These are phyloP conservation scores for Knoxia roxburghii DNA, from an alignment of 257 asterid genomes.

Conservation along the genomic window DNA sequence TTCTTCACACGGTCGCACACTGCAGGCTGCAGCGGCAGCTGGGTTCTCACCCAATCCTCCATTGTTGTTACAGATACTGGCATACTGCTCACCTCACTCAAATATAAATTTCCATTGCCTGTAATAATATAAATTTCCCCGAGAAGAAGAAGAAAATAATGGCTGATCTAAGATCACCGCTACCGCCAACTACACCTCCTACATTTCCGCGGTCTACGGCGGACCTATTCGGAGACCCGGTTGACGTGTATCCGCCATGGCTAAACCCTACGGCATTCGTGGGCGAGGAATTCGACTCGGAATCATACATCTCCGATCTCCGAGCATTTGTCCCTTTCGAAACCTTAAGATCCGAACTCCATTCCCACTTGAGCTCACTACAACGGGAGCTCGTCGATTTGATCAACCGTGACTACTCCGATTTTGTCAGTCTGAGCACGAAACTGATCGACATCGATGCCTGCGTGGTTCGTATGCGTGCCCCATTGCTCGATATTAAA, in stretches of 20 bases:
- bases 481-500: constrained; percentile 80
- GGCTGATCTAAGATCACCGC: constrained; percentile 52
- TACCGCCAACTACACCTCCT: constrained; percentile 4
- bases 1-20: neutral
- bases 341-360: constrained; percentile 82
- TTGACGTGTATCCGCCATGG: constrained; percentile 80
- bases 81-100: no score
- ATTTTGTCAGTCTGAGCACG: constrained; percentile 90
- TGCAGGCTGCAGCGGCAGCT: neutral
- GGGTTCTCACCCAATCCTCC: neutral
- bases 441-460: constrained; percentile 86
- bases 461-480: constrained; percentile 95
- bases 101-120: no score
- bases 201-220: constrained; percentile 66
- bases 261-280: constrained; percentile 72
- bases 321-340: constrained; percentile 96
- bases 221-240: constrained; percentile 89
- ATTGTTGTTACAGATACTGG: no score
- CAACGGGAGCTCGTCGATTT: constrained; percentile 86
- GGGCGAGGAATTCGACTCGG: constrained; percentile 73
- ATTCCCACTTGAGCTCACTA: constrained; percentile 56
- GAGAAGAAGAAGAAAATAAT: neutral
- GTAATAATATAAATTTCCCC: no score
- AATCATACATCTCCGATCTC: constrained; percentile 78
- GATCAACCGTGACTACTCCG: constrained; percentile 84